phyloP scores from a whole-genome alignment of 2,329 filamentous ascomycete genomes.

The Hyphodiscus sp. region DNA sequence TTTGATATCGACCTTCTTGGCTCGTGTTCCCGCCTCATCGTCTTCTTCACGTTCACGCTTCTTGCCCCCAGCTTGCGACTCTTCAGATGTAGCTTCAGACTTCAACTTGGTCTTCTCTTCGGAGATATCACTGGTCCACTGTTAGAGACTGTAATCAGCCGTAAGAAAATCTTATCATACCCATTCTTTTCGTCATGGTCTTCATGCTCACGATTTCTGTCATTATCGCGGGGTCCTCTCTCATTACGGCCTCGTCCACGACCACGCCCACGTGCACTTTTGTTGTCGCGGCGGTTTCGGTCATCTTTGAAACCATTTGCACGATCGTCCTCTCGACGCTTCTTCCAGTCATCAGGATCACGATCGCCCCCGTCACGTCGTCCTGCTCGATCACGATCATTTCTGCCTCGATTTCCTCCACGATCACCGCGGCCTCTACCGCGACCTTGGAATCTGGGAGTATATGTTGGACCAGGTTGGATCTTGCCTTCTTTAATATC shows the following conservation, averaged over 20 bases:
- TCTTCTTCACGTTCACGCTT: conserved; percentile 18
- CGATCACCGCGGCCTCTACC: conserved; percentile 5
- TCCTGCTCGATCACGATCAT: conserved; percentile 15
- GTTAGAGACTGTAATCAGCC: conserved; percentile 8
- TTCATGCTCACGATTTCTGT: conserved; percentile 32
- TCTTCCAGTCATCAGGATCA: conserved; percentile 56
- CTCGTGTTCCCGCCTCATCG: conserved; percentile 5
- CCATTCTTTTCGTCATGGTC: conserved; percentile 21
- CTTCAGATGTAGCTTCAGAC: conserved; percentile 15
- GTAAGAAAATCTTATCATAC: conserved; percentile 11
- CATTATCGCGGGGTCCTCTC: conserved; percentile 32
- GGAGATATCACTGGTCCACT: conserved; percentile 10
- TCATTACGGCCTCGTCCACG: conserved; percentile 36
- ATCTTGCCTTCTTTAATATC: conserved; percentile 67
- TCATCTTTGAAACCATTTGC: conserved; percentile 48
- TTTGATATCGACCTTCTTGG: conserved; percentile 13
- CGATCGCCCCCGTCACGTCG: conserved; percentile 29
- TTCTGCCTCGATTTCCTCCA: conserved; percentile 29
- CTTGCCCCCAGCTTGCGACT: conserved; percentile 8
- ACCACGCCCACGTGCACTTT: conserved; percentile 1
- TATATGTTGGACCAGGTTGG: conserved; percentile 41
- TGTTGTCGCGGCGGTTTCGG: conserved; percentile 1
- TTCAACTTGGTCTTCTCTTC: conserved; percentile 15
- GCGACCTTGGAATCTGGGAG: conserved; percentile 2
- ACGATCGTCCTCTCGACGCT: conserved; percentile 55